Base-by-base conservation (phyloP, 2,329 filamentous ascomycete species). In the Coniochaeta prunicola region DNA sequence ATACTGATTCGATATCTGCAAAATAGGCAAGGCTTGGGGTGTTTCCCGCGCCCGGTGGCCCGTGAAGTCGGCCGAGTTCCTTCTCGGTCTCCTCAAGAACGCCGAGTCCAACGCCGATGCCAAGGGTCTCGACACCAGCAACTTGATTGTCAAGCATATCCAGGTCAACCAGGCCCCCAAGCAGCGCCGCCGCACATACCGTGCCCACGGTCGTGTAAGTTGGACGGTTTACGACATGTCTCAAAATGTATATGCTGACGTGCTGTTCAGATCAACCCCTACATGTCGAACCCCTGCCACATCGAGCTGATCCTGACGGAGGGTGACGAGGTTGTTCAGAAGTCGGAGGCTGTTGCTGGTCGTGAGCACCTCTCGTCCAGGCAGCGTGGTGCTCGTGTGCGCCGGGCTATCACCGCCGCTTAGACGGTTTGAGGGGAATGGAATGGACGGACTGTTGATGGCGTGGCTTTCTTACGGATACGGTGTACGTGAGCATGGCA, bases 121-220 rank as follows among this genome's bases (percentile, higher is more conserved):
- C 79, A 96, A 96, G 86, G 92, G 92, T 73, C 91, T 96, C 74
- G 92, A 99, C 82, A 97, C 92, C 76, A 88, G 88, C 82, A 96
- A 96, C 86, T 85, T 99, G 76, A 82, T 97, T 76, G 90, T 99
- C 83, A 97, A 97, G 91, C 96, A 97, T 90, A 99, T 99, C 83
- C 94, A 99, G 85, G 94, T 99, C 86, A 99, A 99, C 91, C 94
- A 99, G 86, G 96, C 94, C 71, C 94, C 94, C 74, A 97, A 97
- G 89, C 93, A 97, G 86, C 89, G 94, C 77, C 88, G 94, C 83
- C 89, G 94, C 80, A 99, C 94, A 76, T 99, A 99, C 90, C 92
- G 94, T 88, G 96, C 96, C 67, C 94, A 99, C 87, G 94, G 94
- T 88, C 92, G 94, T 85, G 93, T 97, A 96, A 73, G 92, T 9